phyloP scores from a whole-genome alignment of 768 basidiomycete species.

The Suillus subluteus region DNA sequence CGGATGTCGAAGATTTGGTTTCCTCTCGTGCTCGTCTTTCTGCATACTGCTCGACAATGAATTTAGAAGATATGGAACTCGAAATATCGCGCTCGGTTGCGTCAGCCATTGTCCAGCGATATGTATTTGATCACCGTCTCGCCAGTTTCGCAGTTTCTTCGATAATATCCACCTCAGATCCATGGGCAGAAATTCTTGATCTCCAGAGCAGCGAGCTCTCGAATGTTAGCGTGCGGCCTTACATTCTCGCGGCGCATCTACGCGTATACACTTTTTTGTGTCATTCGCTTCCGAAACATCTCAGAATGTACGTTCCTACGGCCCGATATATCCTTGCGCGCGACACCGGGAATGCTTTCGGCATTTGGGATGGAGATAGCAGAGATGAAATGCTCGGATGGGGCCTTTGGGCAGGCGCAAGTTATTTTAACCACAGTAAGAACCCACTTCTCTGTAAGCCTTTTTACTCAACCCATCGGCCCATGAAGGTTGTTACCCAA shows the following conservation, averaged over 20 bases:
- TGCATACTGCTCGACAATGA: constrained; percentile 30
- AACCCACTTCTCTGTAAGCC: constrained; percentile 2
- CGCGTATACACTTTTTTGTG: constrained; percentile 59
- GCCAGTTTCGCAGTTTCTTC: constrained; percentile 12
- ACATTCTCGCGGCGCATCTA: constrained; percentile 54
- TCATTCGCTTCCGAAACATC: constrained; percentile 34
- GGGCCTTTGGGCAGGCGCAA: constrained; percentile 61
- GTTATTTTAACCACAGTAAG: constrained; percentile 72
- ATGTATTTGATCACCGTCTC: constrained; percentile 27
- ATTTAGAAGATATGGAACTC: constrained; percentile 55
- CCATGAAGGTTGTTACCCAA: constrained; percentile 54
- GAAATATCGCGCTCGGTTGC: constrained; percentile 62
- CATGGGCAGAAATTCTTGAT: constrained; percentile 53
- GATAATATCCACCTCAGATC: constrained; percentile 12
- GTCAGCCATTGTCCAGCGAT: constrained; percentile 51
- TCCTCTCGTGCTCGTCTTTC: constrained; percentile 27
- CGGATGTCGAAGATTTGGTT: constrained; percentile 37
- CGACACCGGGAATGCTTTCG: constrained; percentile 70
- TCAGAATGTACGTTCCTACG: constrained; percentile 42
- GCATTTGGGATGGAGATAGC: constrained; percentile 61
- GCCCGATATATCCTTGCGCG: constrained; percentile 59
- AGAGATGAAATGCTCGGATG: constrained; percentile 65
- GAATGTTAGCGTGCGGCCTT: constrained; percentile 49
- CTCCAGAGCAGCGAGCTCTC: constrained; percentile 63
- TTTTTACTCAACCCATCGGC: constrained; percentile 6